Evolutionary conservation across 768 basidiomycete genomes (phyloP).

Genomic region (Psilocybe azurescens): DNA sequence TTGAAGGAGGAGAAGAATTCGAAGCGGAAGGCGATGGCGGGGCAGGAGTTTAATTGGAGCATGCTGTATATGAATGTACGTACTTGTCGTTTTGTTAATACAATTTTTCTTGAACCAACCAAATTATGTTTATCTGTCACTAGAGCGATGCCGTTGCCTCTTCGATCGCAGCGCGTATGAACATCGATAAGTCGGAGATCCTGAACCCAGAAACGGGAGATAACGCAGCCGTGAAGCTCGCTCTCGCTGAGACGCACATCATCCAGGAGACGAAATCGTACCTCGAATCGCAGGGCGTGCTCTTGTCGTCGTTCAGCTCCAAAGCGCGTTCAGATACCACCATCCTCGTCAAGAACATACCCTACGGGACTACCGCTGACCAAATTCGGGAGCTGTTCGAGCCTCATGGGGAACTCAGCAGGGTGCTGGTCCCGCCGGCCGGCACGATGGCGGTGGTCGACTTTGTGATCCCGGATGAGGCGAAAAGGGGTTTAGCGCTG

Average conservation of each 20-base stretch:
- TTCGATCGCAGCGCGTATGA: conserved; percentile 89
- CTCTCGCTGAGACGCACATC: conserved; percentile 94
- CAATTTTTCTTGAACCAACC: conserved; percentile 16
- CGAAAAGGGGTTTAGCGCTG: conserved; percentile 77
- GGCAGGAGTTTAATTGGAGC: conserved; percentile 90
- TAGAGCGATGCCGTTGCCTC: conserved; percentile 94
- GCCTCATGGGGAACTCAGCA: conserved; percentile 69
- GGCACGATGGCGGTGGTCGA: conserved; percentile 95
- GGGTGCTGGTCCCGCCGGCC: conserved; percentile 87
- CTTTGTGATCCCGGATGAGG: conserved; percentile 73
- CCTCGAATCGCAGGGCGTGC: conserved; percentile 78
- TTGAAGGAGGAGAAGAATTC: conserved; percentile 66
- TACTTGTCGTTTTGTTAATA: conserved; percentile 29
- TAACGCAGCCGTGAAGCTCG: conserved; percentile 91
- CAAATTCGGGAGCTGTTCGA: conserved; percentile 84
- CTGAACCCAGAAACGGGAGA: conserved; percentile 79
- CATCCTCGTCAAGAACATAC: conserved; percentile 96
- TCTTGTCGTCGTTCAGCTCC: conserved; percentile 61
- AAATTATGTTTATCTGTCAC: conserved; percentile 8
- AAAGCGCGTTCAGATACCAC: conserved; percentile 73
- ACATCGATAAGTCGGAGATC: conserved; percentile 85
- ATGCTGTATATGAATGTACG: conserved; percentile 98
- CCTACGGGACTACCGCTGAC: conserved; percentile 80
- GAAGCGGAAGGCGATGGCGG: conserved; percentile 69
- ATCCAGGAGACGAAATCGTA: conserved; percentile 94